Evolutionary conservation across 1,284 basidiomycete genomes (phyloP).

Genomic region (Cryptococcus sp.): DNA sequence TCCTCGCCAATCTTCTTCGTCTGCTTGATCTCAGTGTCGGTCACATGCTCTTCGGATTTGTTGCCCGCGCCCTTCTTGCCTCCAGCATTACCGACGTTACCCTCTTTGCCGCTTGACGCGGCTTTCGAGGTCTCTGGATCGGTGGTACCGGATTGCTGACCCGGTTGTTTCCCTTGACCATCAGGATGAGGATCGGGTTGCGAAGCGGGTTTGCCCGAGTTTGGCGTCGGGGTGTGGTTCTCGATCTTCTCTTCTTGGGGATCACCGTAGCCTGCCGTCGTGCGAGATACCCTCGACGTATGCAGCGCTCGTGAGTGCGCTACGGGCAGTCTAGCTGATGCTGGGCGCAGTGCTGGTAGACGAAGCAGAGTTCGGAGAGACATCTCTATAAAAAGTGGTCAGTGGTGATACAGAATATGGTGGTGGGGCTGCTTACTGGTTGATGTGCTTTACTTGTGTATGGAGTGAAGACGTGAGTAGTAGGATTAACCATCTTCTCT

Average conservation of each 20-base stretch:
- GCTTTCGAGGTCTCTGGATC: slow-evolving; percentile 25
- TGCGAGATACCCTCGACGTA: slow-evolving; percentile 15
- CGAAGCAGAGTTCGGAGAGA: slow-evolving; percentile 12
- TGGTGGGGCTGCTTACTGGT: not conserved
- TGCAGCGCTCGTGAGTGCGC: slow-evolving; percentile 8
- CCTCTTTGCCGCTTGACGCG: slow-evolving; percentile 3
- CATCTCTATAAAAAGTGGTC: slow-evolving; percentile 6
- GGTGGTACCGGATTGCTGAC: slow-evolving; percentile 22
- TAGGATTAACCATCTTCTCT: slow-evolving; percentile 10
- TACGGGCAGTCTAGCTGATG: not conserved
- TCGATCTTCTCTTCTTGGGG: slow-evolving; percentile 35
- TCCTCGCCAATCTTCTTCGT: slow-evolving; percentile 42
- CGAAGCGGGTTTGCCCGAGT: slow-evolving; percentile 15
- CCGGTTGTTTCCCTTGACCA: slow-evolving; percentile 26
- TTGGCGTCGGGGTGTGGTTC: slow-evolving; percentile 31
- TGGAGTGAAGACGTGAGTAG: not conserved
- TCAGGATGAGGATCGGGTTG: slow-evolving; percentile 27
- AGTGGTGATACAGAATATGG: not conserved
- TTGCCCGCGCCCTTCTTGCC: slow-evolving; percentile 14
- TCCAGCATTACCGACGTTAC: slow-evolving; percentile 10
- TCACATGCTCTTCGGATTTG: slow-evolving; percentile 10
- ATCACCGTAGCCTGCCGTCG: slow-evolving; percentile 39
- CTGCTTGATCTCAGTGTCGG: slow-evolving; percentile 29
- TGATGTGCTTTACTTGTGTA: not conserved
- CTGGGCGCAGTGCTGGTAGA: not conserved